Conservation (phyloP, 1,284 basidiomycete genomes). For the Prillingera fragicola region DNA sequence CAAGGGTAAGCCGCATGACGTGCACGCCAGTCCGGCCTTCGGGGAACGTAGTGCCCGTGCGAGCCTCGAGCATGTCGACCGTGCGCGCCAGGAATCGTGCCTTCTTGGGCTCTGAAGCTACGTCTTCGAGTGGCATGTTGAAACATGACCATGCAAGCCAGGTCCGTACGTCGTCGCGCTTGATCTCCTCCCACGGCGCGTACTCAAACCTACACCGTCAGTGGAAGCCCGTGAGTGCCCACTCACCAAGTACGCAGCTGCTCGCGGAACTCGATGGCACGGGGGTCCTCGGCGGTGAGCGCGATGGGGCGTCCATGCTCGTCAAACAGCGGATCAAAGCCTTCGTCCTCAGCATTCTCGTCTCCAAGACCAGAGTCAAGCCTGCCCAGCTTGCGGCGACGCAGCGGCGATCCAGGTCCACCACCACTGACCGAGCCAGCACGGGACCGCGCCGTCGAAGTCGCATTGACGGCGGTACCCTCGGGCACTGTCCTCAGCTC, state of each 20-base stretch:
- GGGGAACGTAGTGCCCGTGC: slow-evolving; percentile 63
- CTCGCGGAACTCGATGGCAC: slow-evolving; percentile 46
- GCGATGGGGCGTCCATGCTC: slow-evolving; percentile 6
- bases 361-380: slow-evolving; percentile 11
- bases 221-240: background rate
- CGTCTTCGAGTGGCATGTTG: slow-evolving; percentile 54
- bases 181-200: slow-evolving; percentile 66
- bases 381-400: slow-evolving; percentile 3
- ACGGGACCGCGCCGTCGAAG: background rate
- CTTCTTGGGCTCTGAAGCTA: slow-evolving; percentile 51
- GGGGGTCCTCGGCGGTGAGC: slow-evolving; percentile 33
- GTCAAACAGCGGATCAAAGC: slow-evolving; percentile 12
- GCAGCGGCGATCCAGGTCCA: too few species aligned
- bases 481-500: background rate
- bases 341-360: slow-evolving; percentile 20
- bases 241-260: slow-evolving; percentile 45
- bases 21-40: slow-evolving; percentile 58
- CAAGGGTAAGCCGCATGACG: slow-evolving; percentile 70
- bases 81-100: slow-evolving; percentile 57
- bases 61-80: slow-evolving; percentile 62
- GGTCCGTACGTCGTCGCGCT: slow-evolving; percentile 58
- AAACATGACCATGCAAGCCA: slow-evolving; percentile 86
- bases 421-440: too few species aligned
- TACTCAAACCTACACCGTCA: slow-evolving; percentile 60
- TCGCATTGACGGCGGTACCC: slow-evolving; percentile 5